These are phyloP conservation scores for Linnemannia hyalina DNA, from an alignment of 192 early-diverging fungal genomes.

Conservation along the genomic window DNA sequence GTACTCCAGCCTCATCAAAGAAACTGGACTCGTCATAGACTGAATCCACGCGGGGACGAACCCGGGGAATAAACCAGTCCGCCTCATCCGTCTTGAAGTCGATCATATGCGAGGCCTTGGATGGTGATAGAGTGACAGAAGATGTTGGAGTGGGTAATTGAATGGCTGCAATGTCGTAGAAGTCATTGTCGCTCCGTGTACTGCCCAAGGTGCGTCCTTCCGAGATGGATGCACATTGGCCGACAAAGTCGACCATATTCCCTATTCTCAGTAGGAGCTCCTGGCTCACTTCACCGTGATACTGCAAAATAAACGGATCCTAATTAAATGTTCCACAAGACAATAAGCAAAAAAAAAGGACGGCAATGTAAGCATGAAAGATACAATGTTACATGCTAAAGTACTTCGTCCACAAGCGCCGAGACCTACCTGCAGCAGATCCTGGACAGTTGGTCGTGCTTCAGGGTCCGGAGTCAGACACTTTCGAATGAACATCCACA, in stretches of 20 bases:
- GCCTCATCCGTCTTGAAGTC: constrained; percentile 35
- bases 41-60: constrained; percentile 41
- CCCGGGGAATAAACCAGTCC: constrained; percentile 27
- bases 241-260: constrained; percentile 48
- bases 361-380: not conserved
- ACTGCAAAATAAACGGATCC: constrained; percentile 33
- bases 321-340: not conserved
- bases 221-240: constrained; percentile 34
- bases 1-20: constrained; percentile 44
- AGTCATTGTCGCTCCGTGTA: not conserved
- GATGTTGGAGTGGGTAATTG: not conserved
- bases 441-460: constrained; percentile 30
- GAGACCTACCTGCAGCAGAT: constrained; percentile 29
- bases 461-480: constrained; percentile 46
- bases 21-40: constrained; percentile 45
- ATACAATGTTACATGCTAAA: not conserved
- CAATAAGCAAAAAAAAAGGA: not conserved
- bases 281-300: constrained; percentile 2
- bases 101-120: constrained; percentile 35
- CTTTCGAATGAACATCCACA: constrained; percentile 42
- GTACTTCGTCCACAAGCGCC: not conserved
- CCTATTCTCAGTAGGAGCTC: constrained; percentile 25
- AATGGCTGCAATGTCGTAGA: not conserved
- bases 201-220: not conserved
- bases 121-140: constrained; percentile 35